A percentile compares a stretch with the other conserved stretches of the same genome.
Conservation (phyloP, 495 filamentous ascomycete genomes). For the Pyrenula aspistea region DNA sequence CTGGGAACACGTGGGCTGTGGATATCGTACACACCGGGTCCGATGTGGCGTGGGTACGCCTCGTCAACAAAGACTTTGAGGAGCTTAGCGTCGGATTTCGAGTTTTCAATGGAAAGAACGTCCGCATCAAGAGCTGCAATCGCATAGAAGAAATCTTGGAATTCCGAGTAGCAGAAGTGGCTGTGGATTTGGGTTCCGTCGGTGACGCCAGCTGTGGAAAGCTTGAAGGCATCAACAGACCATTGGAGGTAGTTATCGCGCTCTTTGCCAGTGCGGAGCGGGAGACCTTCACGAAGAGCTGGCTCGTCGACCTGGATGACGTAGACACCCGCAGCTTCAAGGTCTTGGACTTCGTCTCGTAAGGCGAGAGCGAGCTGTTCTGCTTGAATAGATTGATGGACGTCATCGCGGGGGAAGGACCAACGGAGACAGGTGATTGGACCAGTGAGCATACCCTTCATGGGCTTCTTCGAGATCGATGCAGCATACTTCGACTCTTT, state of each 20-base stretch:
- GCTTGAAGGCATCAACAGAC: conserved; percentile 95
- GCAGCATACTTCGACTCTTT: conserved; percentile 99
- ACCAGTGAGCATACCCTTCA: conserved; percentile 99
- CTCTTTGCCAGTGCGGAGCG: conserved; percentile 81
- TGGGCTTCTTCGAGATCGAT: conserved; percentile 92
- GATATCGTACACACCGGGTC: conserved; percentile 99
- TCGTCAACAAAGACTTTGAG: conserved; percentile 96
- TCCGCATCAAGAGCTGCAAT: conserved; percentile 96
- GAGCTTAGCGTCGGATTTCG: conserved; percentile 98
- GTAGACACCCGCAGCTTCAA: conserved; percentile 87
- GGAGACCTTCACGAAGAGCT: conserved; percentile 96
- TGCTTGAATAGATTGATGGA: conserved; percentile 97
- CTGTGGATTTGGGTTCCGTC: conserved; percentile 98
- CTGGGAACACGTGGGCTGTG: conserved; percentile 93
- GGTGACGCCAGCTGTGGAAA: conserved; percentile 78
- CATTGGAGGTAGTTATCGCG: conserved; percentile 90
- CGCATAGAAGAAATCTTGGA: conserved; percentile 99
- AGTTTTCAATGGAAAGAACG: conserved; percentile 98
- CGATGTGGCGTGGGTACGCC: conserved; percentile 93
- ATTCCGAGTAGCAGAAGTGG: conserved; percentile 99
- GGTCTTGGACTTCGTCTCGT: conserved; percentile 94
- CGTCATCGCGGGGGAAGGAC: conserved; percentile 99
- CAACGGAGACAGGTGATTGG: conserved; percentile 97
- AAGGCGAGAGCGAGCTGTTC: conserved; percentile 97
- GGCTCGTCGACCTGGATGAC: conserved; percentile 99